Evolutionary conservation across 345 rosid species (phyloP).

Genomic region (Boechera retrofracta): DNA sequence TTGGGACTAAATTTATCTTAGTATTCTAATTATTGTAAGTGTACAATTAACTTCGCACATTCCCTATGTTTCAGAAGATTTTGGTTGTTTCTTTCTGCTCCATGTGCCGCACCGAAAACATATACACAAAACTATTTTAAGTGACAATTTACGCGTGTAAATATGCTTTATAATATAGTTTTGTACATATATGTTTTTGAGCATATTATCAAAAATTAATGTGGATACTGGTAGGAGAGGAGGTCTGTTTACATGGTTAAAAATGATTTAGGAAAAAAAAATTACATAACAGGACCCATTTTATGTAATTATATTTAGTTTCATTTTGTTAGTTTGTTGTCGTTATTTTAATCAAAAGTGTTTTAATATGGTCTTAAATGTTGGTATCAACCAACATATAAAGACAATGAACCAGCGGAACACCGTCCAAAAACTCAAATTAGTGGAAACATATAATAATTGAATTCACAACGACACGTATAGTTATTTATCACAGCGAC

Average conservation of each 20-base stretch:
- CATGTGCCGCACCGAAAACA: conserved; percentile 48
- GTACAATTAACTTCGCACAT: conserved; percentile 39
- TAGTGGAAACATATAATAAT: conserved; percentile 24
- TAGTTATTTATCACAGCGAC: conserved; percentile 32
- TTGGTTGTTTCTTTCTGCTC: conserved; percentile 41
- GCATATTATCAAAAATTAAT: not conserved
- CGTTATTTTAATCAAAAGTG: conserved; percentile 20
- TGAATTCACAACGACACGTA: conserved; percentile 29
- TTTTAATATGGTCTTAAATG: not conserved
- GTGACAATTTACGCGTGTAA: not conserved
- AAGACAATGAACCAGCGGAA: conserved; percentile 44
- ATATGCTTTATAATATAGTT: not conserved
- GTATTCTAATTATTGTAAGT: conserved; percentile 31
- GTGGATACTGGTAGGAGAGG: not conserved
- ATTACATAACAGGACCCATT: conserved; percentile 1
- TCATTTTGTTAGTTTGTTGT: conserved; percentile 35
- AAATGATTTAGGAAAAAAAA: not conserved
- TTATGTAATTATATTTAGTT: conserved; percentile 6
- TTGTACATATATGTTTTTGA: not conserved
- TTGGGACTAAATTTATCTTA: conserved; percentile 26
- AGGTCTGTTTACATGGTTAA: not conserved
- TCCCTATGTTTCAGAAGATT: conserved; percentile 45
- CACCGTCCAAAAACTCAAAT: conserved; percentile 43
- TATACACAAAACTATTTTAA: not conserved
- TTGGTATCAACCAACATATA: conserved; percentile 30